These are phyloP conservation scores for Kodamaea kaohsiungensis DNA, from an alignment of 805 yeast genomes.

Conservation along the genomic window DNA sequence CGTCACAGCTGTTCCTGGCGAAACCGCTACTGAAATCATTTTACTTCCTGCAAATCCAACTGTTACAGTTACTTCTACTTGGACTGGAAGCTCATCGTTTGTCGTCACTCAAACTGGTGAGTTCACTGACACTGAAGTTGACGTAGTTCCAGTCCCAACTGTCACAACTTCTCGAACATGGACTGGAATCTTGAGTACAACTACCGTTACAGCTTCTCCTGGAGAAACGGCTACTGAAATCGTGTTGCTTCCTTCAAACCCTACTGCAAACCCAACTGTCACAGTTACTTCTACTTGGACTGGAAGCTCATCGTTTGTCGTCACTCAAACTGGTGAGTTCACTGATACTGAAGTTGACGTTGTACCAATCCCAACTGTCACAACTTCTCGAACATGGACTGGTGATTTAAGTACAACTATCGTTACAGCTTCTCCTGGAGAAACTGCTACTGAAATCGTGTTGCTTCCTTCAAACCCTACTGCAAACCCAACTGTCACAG, in stretches of 20 bases:
- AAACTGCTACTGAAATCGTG: constrained; percentile 13
- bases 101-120: constrained; percentile 6
- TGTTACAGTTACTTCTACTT: constrained; percentile 16
- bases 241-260: constrained; percentile 18
- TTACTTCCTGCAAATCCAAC: constrained; percentile 15
- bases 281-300: constrained; percentile 18
- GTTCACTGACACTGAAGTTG: constrained; percentile 9
- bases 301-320: constrained; percentile 2
- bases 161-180: constrained; percentile 15
- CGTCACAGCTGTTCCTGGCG: constrained; percentile 10
- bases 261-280: constrained; percentile 10
- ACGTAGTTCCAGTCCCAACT: constrained; percentile 19
- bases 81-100: constrained; percentile 12
- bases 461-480: constrained; percentile 16
- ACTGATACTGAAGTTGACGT: constrained; percentile 12
- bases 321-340: constrained; percentile 5
- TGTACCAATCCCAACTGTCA: constrained; percentile 18
- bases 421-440: constrained; percentile 7
- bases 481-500: constrained; percentile 16
- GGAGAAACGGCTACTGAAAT: constrained; percentile 12
- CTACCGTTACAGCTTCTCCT: constrained; percentile 10
- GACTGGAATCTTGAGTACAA: constrained; percentile 16
- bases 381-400: constrained; percentile 17
- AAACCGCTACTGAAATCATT: constrained; percentile 11
- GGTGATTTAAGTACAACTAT: constrained; percentile 13